Conservation (phyloP, 805 yeast species). For the Kurtzmaniella cleridarum region DNA sequence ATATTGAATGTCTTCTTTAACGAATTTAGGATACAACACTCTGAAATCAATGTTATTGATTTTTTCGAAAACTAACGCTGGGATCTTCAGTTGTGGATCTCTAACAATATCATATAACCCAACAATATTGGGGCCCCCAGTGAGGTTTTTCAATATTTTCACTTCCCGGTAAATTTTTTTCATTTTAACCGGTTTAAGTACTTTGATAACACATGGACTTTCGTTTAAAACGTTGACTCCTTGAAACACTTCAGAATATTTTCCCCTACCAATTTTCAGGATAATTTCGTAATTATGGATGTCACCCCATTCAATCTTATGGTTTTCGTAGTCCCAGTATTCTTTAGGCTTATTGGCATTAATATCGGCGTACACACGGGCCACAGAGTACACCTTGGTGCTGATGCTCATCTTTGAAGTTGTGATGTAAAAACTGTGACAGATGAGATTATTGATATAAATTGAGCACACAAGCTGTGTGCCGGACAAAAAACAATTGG, state of each 20-base stretch:
- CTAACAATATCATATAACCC: slow-evolving; percentile 78
- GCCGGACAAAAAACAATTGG: too few species aligned
- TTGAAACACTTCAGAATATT: slow-evolving; percentile 88
- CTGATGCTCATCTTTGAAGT: slow-evolving; percentile 18
- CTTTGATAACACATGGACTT: slow-evolving; percentile 77
- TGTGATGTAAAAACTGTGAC: not conserved
- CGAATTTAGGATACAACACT: slow-evolving; percentile 75
- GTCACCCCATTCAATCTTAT: slow-evolving; percentile 37
- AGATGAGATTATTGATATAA: slow-evolving; percentile 7
- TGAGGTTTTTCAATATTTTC: slow-evolving; percentile 77
- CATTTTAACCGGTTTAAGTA: slow-evolving; percentile 86
- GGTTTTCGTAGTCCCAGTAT: slow-evolving; percentile 84
- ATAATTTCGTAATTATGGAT: slow-evolving; percentile 65
- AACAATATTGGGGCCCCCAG: slow-evolving; percentile 79
- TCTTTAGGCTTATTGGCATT: slow-evolving; percentile 61
- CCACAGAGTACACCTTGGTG: slow-evolving; percentile 22
- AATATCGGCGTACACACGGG: slow-evolving; percentile 69
- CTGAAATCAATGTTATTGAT: slow-evolving; percentile 84
- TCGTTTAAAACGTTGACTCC: slow-evolving; percentile 65
- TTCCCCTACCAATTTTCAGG: slow-evolving; percentile 84
- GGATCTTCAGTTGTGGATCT: slow-evolving; percentile 79
- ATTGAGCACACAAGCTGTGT: slow-evolving; percentile 1
- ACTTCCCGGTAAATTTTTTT: slow-evolving; percentile 91
- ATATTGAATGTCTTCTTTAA: slow-evolving; percentile 68
- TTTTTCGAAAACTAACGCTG: slow-evolving; percentile 82